These are phyloP conservation scores for Cystobasidium sp. DNA, from an alignment of 1,284 basidiomycete genomes.

Conservation along the genomic window DNA sequence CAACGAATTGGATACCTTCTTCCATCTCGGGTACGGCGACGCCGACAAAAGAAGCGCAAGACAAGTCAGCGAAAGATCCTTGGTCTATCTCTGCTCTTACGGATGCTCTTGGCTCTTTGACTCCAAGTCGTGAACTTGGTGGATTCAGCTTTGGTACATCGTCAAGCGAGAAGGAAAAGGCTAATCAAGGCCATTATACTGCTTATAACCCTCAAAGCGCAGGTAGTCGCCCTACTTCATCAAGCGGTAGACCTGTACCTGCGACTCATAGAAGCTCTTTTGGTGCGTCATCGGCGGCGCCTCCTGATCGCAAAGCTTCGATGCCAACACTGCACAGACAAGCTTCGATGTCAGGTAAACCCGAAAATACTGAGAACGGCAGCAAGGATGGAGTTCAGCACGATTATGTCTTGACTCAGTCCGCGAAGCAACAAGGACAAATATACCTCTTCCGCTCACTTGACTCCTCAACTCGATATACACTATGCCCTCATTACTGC, in stretches of 20 bases:
- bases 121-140: slow-evolving; percentile 22
- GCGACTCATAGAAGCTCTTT: not conserved
- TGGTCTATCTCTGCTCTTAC: slow-evolving; percentile 40
- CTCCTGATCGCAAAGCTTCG: slow-evolving; percentile 35
- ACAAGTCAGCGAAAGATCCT: slow-evolving; percentile 7
- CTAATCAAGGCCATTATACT: slow-evolving; percentile 34
- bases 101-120: slow-evolving; percentile 38
- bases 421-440: slow-evolving; percentile 60
- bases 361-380: not conserved
- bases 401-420: slow-evolving; percentile 70
- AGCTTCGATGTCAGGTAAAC: slow-evolving; percentile 25
- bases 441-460: slow-evolving; percentile 52
- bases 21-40: slow-evolving; percentile 35
- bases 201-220: slow-evolving; percentile 6
- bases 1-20: slow-evolving; percentile 42
- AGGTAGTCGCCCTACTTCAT: not conserved
- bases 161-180: slow-evolving; percentile 30
- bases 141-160: slow-evolving; percentile 36
- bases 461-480: slow-evolving; percentile 52
- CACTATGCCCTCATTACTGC: slow-evolving; percentile 65
- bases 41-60: slow-evolving; percentile 27
- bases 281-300: slow-evolving; percentile 1
- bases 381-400: slow-evolving; percentile 54
- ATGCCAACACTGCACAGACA: slow-evolving; percentile 19
- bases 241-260: slow-evolving; percentile 1